Evolutionary conservation across 192 early-diverging fungal species (phyloP).

Genomic region (Podila verticillata): DNA sequence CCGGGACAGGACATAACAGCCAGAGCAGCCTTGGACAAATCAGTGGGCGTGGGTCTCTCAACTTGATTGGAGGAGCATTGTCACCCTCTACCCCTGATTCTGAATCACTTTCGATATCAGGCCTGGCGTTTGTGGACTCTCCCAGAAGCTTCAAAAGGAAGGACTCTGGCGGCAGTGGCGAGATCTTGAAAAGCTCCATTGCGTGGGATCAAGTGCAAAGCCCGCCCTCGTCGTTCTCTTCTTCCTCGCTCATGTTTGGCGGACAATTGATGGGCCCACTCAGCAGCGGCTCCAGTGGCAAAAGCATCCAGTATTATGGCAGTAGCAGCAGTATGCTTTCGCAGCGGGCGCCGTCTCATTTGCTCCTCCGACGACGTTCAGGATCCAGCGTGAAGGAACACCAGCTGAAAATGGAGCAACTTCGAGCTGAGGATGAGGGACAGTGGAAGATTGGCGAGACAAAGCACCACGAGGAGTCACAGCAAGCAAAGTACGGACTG

Average conservation of each 20-base stretch:
- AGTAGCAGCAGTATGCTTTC: background rate
- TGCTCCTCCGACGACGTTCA: conserved; percentile 15
- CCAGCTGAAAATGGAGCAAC: background rate
- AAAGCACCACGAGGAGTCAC: conserved; percentile 23
- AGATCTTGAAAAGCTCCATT: conserved; percentile 18
- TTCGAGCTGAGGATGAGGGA: background rate
- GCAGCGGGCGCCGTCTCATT: background rate
- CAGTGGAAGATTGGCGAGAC: conserved; percentile 16
- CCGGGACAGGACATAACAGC: background rate
- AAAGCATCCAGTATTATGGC: background rate
- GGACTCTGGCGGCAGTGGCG: background rate
- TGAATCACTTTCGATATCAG: background rate
- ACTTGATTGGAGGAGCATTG: no score
- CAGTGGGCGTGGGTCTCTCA: no score
- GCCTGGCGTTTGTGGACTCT: no score
- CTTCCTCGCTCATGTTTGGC: background rate
- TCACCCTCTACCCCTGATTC: no score
- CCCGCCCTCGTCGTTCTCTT: background rate
- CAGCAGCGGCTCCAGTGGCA: background rate
- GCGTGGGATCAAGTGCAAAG: conserved; percentile 22
- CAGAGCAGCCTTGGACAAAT: no score
- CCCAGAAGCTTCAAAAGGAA: no score
- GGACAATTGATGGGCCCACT: background rate
- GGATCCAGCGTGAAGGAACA: conserved; percentile 19
- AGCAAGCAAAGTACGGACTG: conserved; percentile 30